Evolutionary conservation across 2,329 filamentous ascomycete genomes (phyloP).

Genomic region (Xylariaceae sp.): DNA sequence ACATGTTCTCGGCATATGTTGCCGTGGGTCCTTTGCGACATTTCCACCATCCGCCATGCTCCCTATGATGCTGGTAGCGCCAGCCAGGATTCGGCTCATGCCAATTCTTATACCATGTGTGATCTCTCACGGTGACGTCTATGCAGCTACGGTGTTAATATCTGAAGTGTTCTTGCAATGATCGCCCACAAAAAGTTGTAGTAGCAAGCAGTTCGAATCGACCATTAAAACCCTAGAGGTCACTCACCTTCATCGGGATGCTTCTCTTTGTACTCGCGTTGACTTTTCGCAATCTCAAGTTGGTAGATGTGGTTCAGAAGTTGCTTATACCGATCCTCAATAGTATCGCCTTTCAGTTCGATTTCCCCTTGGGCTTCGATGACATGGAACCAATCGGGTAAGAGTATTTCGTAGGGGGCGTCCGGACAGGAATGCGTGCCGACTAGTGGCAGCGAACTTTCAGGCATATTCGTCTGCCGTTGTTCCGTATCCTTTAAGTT

Average conservation of each 20-base stretch:
- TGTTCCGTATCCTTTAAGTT: neutral
- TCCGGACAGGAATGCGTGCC: constrained; percentile 1
- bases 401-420: constrained; percentile 5
- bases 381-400: constrained; percentile 26
- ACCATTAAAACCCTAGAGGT: neutral
- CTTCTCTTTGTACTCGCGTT: constrained; percentile 3
- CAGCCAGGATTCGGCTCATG: constrained; percentile 23
- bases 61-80: constrained; percentile 15
- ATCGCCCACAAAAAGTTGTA: neutral
- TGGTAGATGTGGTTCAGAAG: constrained; percentile 18
- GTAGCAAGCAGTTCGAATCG: neutral
- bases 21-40: constrained; percentile 19
- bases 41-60: constrained; percentile 26
- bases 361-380: constrained; percentile 9
- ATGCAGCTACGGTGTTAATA: neutral
- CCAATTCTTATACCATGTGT: constrained; percentile 24
- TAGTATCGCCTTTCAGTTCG: constrained; percentile 11
- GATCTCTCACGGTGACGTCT: constrained; percentile 5
- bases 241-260: constrained; percentile 14
- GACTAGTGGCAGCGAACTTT: neutral
- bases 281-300: constrained; percentile 12
- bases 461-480: neutral
- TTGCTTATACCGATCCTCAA: constrained; percentile 11
- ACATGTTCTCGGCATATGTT: constrained; percentile 10
- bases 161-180: neutral